Evolutionary conservation across 2,329 filamentous ascomycete species (phyloP), one percentile per base, ranked within the genome.

Genomic region (Fusarium sp.): DNA sequence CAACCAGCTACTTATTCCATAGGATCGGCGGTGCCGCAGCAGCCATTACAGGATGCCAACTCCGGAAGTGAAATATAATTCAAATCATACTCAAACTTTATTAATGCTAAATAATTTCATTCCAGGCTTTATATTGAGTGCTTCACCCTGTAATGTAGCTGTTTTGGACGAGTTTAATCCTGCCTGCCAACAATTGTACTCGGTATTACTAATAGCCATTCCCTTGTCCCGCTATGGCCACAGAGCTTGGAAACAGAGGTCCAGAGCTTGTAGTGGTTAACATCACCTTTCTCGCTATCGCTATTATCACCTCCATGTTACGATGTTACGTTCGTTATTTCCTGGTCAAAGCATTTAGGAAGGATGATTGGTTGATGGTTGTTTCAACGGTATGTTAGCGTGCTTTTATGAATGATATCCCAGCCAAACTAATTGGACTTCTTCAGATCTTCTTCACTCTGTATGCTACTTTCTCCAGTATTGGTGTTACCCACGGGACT

Each of bases 301-400:
- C 76, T 1, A 6, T 73, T 17, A 53, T 73, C 8, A 68, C 75
- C 25, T 75, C 75, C 9, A 6, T 58, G 1, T 47, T 80, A 30
- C 65, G 78, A 52, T 72, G 70, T 20, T 80, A 76, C 59, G 77
- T 79, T 15, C 74, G 78, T 15, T 45, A 63, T 6, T 61, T 67
- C 23, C 69, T 80, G 46, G 73, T 79, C 37, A 76, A 73, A 48
- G 74, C 73, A 3, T 78, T 80, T 53, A 77, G 78, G 1, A 35
- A 60, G 4, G 78, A 80, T 46, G 78, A 80, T 70, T 79, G 74
- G 74, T 50, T 78, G 11, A 81, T 81, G 78, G 35, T 71, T 1
- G 19, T 65, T 23, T 77, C 78, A 13, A 67, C 71, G 57, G 76
- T 78, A 72, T 64, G 43, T 51, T 17, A 11, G 20, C 7, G 2